Evolutionary conservation across 2,329 filamentous ascomycete genomes (phyloP), one percentile per base, ranked within the genome.

Genomic region (Claviceps pusilla): DNA sequence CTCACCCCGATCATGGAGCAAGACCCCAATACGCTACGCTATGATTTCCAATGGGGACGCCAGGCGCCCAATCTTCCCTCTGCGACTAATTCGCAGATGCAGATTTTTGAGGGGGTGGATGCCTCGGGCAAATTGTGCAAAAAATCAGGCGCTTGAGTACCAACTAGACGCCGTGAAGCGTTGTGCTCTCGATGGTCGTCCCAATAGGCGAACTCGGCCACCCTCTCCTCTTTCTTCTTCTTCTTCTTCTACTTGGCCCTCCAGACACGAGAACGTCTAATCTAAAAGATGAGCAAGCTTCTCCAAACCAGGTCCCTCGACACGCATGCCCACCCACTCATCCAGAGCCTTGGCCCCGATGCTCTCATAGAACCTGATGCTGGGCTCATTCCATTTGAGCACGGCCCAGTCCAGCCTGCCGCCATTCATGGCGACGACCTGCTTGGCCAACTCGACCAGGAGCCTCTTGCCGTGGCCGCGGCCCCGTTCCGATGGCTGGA

Each of bases 341-440:
- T 74, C 72, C 83, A 84, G 81, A 59, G 73, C 71, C 60, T 70
- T 74, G 1, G 86, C 87, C 1, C 87, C 87, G 52, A 83, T 77
- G 56, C 73, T 76, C 68, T 83, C 75, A 66, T 97, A 97, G 64
- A 97, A 96, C 61, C 83, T 76, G 71, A 97, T 86, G 66, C 86
- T 90, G 7, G 88, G 87, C 73, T 87, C 80, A 65, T 97, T 97
- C 89, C 89, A 95, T 71, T 87, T 91, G 62, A 96, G 70, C 58
- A 95, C 93, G 59, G 78, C 83, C 91, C 91, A 97, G 65, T 97
- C 90, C 54, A 97, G 71, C 56, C 91, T 76, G 7, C 77, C 82
- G 1, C 89, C 89, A 3, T 78, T 75, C 59, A 90, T 84, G 53
- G 78, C 76, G 53, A 86, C 64, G 3, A 89, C 83, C 72, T 95